Evolutionary conservation across 164 flowering plant genomes (phyloP), one percentile per base, ranked within the genome.

Genomic region (Warburgia ugandensis): DNA sequence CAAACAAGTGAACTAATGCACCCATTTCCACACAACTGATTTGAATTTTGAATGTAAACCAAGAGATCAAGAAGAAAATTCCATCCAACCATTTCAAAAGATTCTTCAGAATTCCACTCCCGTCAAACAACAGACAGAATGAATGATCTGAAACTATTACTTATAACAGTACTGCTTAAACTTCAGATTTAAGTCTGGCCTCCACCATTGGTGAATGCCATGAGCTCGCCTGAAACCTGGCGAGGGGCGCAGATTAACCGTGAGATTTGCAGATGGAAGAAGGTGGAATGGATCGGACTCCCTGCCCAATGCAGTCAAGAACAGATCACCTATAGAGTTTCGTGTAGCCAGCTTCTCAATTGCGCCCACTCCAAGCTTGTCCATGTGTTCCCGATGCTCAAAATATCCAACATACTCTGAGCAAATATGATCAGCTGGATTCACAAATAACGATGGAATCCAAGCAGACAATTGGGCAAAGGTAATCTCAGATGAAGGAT

Each of bases 201-300:
- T 63, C 83, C 81, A 82, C 90, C 95, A 83, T 48, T 82, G 95
- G 41, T 77, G 80, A 62, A 86, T 74, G 19, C 83, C 90, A 62
- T 86, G 90, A 23, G 85, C 85, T 42, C 52, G 39, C 46, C 63
- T 78, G 32, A 79, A 72, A 59, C 65, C 73, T 7, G 59, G 59
- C 0, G 68, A 40, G 25, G 62, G 77, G 31, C 64, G 61, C 40
- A 45, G 36, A 59, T 86, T 83, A 13, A 68, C 40, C 0, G 70
- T 71, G 45, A 85, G 57, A 59, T 59, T 55, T 10, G 85, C 92
- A 0, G 89, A 83, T 6, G 96, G 87, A 65, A 87, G 64, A 46
- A 81, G 77, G 58, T 84, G 85, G 29, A 74, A 12, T 2, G 87
- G 77, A 27, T 80, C 86, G 20, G 71, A 50, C 3, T 70, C 74